These are phyloP conservation scores for Saitoella complicata DNA, from an alignment of 805 yeast genomes.

Conservation along the genomic window DNA sequence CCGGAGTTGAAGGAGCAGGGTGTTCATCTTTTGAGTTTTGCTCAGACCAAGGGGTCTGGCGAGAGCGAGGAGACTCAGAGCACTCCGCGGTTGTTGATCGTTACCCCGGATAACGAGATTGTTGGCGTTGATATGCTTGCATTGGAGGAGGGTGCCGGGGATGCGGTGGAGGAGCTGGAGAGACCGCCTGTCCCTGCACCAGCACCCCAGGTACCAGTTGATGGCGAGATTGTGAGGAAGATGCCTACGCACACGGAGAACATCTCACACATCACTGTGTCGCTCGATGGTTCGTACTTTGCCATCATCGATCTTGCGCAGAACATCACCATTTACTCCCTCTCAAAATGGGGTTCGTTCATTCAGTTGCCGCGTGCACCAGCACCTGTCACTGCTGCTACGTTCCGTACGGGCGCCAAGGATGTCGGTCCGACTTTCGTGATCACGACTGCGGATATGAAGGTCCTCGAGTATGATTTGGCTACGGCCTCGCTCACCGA, in stretches of 20 bases:
- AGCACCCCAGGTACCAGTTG: slow-evolving; percentile 17
- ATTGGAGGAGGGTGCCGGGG: slow-evolving; percentile 23
- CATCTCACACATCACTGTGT: slow-evolving; percentile 37
- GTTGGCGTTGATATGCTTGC: slow-evolving; percentile 24
- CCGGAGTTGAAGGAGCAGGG: slow-evolving; percentile 28
- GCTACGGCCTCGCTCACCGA: slow-evolving; percentile 29
- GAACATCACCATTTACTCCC: slow-evolving; percentile 35
- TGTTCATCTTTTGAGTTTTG: slow-evolving; percentile 37
- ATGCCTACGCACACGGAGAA: slow-evolving; percentile 30
- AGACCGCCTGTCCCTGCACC: slow-evolving; percentile 8
- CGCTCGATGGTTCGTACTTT: slow-evolving; percentile 29
- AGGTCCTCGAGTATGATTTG: slow-evolving; percentile 50
- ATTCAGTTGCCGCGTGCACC: slow-evolving; percentile 40
- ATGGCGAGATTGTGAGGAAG: neutral
- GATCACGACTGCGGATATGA: slow-evolving; percentile 58
- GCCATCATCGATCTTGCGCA: slow-evolving; percentile 55
- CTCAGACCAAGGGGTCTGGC: slow-evolving; percentile 17
- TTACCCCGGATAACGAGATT: slow-evolving; percentile 48
- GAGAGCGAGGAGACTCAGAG: neutral
- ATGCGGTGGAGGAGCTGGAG: slow-evolving; percentile 22
- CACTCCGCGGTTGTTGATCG: slow-evolving; percentile 30
- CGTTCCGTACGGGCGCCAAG: slow-evolving; percentile 36
- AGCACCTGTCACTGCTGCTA: slow-evolving; percentile 42
- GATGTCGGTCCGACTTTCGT: slow-evolving; percentile 23
- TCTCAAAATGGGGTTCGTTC: slow-evolving; percentile 16